Evolutionary conservation across 352 stramenopile genomes (phyloP), one percentile per base, ranked within the genome.

Genomic region (Phytophthora hibernalis): DNA sequence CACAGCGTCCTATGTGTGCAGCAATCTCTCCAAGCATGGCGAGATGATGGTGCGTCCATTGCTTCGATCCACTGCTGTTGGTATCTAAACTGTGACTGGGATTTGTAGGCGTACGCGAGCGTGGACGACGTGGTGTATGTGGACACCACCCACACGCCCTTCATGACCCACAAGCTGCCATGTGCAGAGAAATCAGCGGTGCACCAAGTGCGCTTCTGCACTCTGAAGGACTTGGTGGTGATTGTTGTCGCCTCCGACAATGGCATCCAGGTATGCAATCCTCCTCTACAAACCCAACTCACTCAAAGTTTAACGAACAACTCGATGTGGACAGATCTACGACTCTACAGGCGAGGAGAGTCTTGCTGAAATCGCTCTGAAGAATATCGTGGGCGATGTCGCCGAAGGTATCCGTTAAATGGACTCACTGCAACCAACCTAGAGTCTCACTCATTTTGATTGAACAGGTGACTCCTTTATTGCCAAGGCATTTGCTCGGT

Each of bases 181-280:
- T 82, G 74, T 22, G 30, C 61, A 43, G 70, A 85, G 58, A 87
- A 85, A 50, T 84, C 74, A 31, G 68, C 70, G 18, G 70, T 87
- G 22, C 78, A 89, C 66, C 82, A 93, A 81, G 82, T 89, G 42
- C 82, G 81, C 40, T 70, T 93, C 49, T 91, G 80, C 53, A 47
- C 60, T 16, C 56, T 93, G 0, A 74, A 85, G 4, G 59, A 65
- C 40, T 65, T 72, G 5, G 55, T 72, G 22, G 69, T 90, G 38
- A 85, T 91, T 54, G 85, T 90, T 13, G 83, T 87, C n/a, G 79
- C 81, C 5, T 89, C 77, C 0, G 81, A 91, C 24, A 75, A 79
- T 18, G 84, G 84, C 15, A 68, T 85, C 18, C 77, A 88, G 73
- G 80, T 90, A 61, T 8, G 60, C 57, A 5, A 33, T 12, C 28